A percentile compares a stretch with the other conserved stretches of the same genome.
Evolutionary conservation across 345 rosid species (phyloP).

Genomic region (Combretum micranthum): DNA sequence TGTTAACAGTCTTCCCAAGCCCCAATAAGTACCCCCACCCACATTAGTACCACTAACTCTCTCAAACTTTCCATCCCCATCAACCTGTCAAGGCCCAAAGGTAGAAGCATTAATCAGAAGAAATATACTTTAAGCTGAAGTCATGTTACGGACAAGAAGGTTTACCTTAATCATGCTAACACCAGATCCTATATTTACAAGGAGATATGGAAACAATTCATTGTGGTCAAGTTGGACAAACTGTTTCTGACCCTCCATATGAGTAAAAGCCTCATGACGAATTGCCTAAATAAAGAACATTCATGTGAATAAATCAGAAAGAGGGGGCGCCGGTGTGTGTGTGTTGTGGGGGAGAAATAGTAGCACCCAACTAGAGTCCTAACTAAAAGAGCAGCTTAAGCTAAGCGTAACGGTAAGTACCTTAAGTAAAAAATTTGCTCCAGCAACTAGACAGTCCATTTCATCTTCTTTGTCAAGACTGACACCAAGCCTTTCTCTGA

Average conservation of each 20-base stretch:
- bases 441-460: slow-evolving; percentile 98
- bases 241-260: slow-evolving; percentile 89
- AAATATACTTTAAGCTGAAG: slow-evolving; percentile 4
- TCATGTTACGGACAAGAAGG: slow-evolving; percentile 6
- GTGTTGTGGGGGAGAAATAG: slow-evolving; percentile 3
- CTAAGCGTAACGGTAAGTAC: slow-evolving; percentile 30
- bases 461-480: slow-evolving; percentile 98
- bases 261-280: slow-evolving; percentile 99
- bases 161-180: slow-evolving; percentile 96
- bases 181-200: slow-evolving; percentile 97
- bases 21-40: slow-evolving; percentile 99
- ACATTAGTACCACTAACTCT: slow-evolving; percentile 98
- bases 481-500: slow-evolving; percentile 91
- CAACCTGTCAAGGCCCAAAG: slow-evolving; percentile 46
- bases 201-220: slow-evolving; percentile 95
- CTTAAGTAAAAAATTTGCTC: slow-evolving; percentile 97
- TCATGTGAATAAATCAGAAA: too few relatives aligned
- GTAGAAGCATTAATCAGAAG: slow-evolving; percentile 5
- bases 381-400: slow-evolving; percentile 10
- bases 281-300: slow-evolving; percentile 60
- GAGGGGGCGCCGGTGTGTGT: too few relatives aligned
- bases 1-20: slow-evolving; percentile 86
- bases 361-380: not conserved
- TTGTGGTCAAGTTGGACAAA: slow-evolving; percentile 89
- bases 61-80: slow-evolving; percentile 94